Evolutionary conservation across 306 rosid genomes (phyloP).

Genomic region (Sechiopsis laciniata): DNA sequence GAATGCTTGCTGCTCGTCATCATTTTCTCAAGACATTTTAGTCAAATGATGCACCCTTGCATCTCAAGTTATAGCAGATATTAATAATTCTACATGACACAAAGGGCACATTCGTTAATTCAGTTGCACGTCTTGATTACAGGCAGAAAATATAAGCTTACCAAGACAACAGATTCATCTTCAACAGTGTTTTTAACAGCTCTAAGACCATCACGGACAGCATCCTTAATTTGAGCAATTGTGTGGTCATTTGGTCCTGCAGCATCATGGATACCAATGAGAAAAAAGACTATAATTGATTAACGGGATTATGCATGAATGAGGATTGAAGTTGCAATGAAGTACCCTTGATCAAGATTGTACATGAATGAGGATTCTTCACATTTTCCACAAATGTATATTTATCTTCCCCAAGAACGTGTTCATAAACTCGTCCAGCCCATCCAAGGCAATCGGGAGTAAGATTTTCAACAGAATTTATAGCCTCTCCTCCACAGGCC

Average conservation of each 20-base stretch:
- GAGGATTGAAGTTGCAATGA: background rate
- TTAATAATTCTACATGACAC: background rate
- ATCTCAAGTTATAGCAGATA: background rate
- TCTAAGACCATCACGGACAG: conserved; percentile 93
- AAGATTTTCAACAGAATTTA: conserved; percentile 85
- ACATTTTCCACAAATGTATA: conserved; percentile 91
- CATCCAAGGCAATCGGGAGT: conserved; percentile 90
- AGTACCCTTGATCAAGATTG: conserved; percentile 90
- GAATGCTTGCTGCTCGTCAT: background rate
- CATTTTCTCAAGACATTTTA: background rate
- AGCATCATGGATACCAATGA: conserved; percentile 24
- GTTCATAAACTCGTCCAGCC: conserved; percentile 98
- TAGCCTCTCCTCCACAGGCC: conserved; percentile 98
- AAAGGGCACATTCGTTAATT: background rate
- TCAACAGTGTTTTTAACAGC: conserved; percentile 94
- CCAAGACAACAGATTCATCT: conserved; percentile 84
- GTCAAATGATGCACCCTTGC: background rate
- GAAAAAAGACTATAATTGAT: conserved; percentile 32
- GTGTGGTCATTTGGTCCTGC: conserved; percentile 98
- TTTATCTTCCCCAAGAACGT: conserved; percentile 92
- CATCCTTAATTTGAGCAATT: conserved; percentile 96
- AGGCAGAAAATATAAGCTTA: conserved; percentile 26
- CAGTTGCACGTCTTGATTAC: background rate
- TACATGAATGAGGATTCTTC: conserved; percentile 88
- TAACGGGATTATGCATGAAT: background rate